phyloP scores from a whole-genome alignment of 208 protist genomes.

The Trypanosoma scelopori region DNA sequence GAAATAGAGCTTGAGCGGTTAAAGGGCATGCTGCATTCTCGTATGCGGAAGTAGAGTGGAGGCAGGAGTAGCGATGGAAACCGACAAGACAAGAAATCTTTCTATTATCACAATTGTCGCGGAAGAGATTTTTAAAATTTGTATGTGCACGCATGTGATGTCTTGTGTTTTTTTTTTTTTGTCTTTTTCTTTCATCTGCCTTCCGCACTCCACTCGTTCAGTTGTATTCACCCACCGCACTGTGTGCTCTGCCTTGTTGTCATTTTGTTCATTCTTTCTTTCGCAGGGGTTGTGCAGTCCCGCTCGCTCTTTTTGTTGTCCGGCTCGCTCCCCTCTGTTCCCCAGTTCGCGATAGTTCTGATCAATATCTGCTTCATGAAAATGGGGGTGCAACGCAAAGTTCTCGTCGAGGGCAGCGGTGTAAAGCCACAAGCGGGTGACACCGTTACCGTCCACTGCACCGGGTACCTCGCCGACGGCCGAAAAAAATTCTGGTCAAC shows the following conservation, averaged over 20 bases:
- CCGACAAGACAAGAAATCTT: no score
- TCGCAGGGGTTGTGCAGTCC: conserved; percentile 1
- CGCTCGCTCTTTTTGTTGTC: conserved; percentile 18
- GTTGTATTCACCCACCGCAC: not conserved
- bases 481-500: conserved; percentile 92
- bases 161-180: not conserved
- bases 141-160: no score
- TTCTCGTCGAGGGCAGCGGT: conserved; percentile 69
- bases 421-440: conserved; percentile 58
- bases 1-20: conserved; percentile 65
- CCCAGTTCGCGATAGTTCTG: no score
- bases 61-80: not conserved
- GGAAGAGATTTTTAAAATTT: no score
- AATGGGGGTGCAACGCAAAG: conserved; percentile 77
- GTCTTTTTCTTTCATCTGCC: no score
- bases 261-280: not conserved
- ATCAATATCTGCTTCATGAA: not conserved
- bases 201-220: no score
- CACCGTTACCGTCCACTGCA: conserved; percentile 87
- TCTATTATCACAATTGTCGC: no score
- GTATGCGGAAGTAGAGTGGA: conserved; percentile 20
- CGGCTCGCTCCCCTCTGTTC: conserved; percentile 15
- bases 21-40: conserved; percentile 31
- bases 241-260: not conserved
- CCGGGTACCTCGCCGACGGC: conserved; percentile 82